phyloP scores from a whole-genome alignment of 2,329 filamentous ascomycete genomes.

The Phaeomoniella chlamydospora region DNA sequence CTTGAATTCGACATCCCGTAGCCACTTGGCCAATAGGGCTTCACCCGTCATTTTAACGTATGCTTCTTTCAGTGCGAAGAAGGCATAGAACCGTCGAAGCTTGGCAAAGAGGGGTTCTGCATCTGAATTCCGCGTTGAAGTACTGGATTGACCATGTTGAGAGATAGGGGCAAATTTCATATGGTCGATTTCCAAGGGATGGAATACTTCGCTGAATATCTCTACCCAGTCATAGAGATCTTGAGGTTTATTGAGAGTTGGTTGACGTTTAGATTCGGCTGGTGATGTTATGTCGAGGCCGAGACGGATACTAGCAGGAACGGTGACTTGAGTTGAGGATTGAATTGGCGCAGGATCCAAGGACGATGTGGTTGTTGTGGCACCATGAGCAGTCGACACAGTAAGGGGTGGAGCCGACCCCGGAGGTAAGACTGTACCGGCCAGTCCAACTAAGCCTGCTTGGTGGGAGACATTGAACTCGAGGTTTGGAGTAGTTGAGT shows the following conservation, averaged over 20 bases:
- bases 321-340: background rate
- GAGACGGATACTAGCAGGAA: conserved; percentile 14
- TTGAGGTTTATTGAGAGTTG: conserved; percentile 28
- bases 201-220: conserved; percentile 47
- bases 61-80: conserved; percentile 51
- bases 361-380: background rate
- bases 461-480: conserved; percentile 56
- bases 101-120: conserved; percentile 35
- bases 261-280: conserved; percentile 37
- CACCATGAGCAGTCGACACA: background rate
- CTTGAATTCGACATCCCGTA: conserved; percentile 45
- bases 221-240: conserved; percentile 44
- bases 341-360: background rate
- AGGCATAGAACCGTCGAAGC: conserved; percentile 47
- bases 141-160: conserved; percentile 2
- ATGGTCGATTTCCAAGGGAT: conserved; percentile 34
- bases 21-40: conserved; percentile 46
- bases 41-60: conserved; percentile 55
- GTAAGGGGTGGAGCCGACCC: conserved; percentile 1
- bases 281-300: conserved; percentile 51
- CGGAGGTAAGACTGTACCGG: conserved; percentile 22
- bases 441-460: conserved; percentile 44
- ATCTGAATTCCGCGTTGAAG: no score
- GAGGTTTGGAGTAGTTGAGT: no score
- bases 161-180: conserved; percentile 28